These are phyloP conservation scores for Rhododendron molle DNA, from an alignment of 148 eudicot species.

Conservation along the genomic window DNA sequence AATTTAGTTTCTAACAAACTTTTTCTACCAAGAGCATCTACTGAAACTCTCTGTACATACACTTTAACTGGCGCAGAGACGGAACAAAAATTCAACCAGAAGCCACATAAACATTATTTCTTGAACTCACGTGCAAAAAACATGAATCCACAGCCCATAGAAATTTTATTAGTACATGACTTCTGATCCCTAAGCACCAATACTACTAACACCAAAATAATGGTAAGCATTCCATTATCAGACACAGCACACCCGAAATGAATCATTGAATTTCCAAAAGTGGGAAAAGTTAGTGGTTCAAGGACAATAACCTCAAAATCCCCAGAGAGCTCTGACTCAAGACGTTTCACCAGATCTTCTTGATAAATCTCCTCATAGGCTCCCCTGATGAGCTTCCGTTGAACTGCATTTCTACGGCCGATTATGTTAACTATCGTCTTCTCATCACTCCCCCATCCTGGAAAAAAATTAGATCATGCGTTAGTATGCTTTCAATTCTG, in stretches of 20 bases:
- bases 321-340: conserved; percentile 67
- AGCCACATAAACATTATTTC: background rate
- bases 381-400: conserved; percentile 54
- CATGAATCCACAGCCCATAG: background rate
- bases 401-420: conserved; percentile 57
- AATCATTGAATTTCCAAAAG: conserved; percentile 14
- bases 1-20: background rate
- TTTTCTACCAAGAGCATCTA: background rate
- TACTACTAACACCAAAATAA: background rate
- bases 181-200: background rate
- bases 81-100: background rate
- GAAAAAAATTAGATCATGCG: background rate
- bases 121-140: background rate
- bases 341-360: conserved; percentile 55
- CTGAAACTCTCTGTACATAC: background rate
- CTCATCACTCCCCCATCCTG: conserved; percentile 84
- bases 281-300: conserved; percentile 20
- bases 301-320: conserved; percentile 55
- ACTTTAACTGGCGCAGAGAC: background rate
- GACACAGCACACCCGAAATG: background rate
- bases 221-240: background rate
- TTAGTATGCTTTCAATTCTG: background rate
- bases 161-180: background rate
- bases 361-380: conserved; percentile 49
- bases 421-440: conserved; percentile 57